Evolutionary conservation across 2,329 filamentous ascomycete genomes (phyloP).

Genomic region (Aspergillus ustus): DNA sequence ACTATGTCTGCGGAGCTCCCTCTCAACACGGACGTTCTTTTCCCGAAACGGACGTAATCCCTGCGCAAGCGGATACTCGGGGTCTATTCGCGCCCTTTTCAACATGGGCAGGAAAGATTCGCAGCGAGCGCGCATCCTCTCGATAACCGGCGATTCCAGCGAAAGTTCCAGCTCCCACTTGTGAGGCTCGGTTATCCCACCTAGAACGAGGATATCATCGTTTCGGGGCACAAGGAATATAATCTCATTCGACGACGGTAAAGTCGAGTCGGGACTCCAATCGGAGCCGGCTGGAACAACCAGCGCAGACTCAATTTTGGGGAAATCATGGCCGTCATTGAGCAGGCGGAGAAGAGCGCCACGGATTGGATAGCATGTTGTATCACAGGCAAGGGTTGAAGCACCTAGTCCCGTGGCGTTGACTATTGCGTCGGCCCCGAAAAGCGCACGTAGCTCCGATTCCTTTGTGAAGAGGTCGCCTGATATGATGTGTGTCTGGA

Average conservation of each 20-base stretch:
- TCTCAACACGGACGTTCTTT: slow-evolving; percentile 50
- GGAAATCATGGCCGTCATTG: slow-evolving; percentile 51
- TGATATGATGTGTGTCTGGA: neutral
- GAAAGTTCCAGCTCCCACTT: slow-evolving; percentile 40
- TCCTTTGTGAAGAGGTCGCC: slow-evolving; percentile 6
- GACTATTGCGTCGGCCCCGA: slow-evolving; percentile 5
- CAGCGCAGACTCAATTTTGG: slow-evolving; percentile 47
- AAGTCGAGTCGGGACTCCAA: neutral
- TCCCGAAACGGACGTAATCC: slow-evolving; percentile 46
- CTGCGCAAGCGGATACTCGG: slow-evolving; percentile 50
- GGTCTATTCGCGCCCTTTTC: slow-evolving; percentile 46
- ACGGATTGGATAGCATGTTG: slow-evolving; percentile 8
- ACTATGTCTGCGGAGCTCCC: slow-evolving; percentile 36
- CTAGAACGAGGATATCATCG: slow-evolving; percentile 16
- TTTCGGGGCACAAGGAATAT: slow-evolving; percentile 20
- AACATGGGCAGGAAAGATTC: slow-evolving; percentile 49
- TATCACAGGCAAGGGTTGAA: neutral
- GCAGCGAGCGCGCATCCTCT: slow-evolving; percentile 50
- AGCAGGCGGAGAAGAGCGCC: slow-evolving; percentile 22
- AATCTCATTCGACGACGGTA: slow-evolving; percentile 6
- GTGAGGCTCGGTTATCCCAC: slow-evolving; percentile 11
- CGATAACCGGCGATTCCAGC: slow-evolving; percentile 45
- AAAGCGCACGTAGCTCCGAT: neutral
- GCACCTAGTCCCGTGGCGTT: slow-evolving; percentile 8
- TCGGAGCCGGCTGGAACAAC: slow-evolving; percentile 36